phyloP scores from a whole-genome alignment of 768 basidiomycete genomes.

The Plicaturopsis crispa region DNA sequence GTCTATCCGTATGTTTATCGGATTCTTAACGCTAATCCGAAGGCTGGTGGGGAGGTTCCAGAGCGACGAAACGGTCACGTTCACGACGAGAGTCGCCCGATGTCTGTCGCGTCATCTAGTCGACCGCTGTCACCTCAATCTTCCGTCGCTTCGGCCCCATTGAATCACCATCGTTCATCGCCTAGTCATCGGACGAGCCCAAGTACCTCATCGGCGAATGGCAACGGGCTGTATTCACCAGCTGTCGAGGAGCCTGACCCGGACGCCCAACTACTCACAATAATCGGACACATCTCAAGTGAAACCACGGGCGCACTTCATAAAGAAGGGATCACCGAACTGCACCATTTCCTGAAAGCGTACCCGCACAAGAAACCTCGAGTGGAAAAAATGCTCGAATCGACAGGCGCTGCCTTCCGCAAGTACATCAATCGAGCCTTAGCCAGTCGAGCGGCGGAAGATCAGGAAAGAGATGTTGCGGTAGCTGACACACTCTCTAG shows the following conservation, averaged over 20 bases:
- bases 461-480: slow-evolving; percentile 70
- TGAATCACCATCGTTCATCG: slow-evolving; percentile 43
- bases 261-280: slow-evolving; percentile 72
- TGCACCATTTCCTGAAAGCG: slow-evolving; percentile 89
- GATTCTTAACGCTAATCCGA: slow-evolving; percentile 67
- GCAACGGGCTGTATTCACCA: slow-evolving; percentile 39
- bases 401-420: slow-evolving; percentile 83
- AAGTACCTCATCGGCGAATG: slow-evolving; percentile 57
- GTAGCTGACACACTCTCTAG: slow-evolving; percentile 82
- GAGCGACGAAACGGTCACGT: slow-evolving; percentile 17
- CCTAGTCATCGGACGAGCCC: slow-evolving; percentile 63
- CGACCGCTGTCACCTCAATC: slow-evolving; percentile 68
- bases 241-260: slow-evolving; percentile 80
- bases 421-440: slow-evolving; percentile 88
- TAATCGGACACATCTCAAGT: slow-evolving; percentile 83
- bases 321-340: slow-evolving; percentile 90
- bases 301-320: slow-evolving; percentile 85
- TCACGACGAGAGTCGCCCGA: slow-evolving; percentile 35
- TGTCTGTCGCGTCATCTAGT: slow-evolving; percentile 57
- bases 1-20: slow-evolving; percentile 94
- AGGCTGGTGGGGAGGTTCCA: slow-evolving; percentile 28
- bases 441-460: slow-evolving; percentile 82
- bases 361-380: slow-evolving; percentile 78
- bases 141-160: slow-evolving; percentile 38
- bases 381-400: slow-evolving; percentile 84